Conservation (phyloP, 1,284 basidiomycete species). For the Filobasidium uniguttulatum region DNA sequence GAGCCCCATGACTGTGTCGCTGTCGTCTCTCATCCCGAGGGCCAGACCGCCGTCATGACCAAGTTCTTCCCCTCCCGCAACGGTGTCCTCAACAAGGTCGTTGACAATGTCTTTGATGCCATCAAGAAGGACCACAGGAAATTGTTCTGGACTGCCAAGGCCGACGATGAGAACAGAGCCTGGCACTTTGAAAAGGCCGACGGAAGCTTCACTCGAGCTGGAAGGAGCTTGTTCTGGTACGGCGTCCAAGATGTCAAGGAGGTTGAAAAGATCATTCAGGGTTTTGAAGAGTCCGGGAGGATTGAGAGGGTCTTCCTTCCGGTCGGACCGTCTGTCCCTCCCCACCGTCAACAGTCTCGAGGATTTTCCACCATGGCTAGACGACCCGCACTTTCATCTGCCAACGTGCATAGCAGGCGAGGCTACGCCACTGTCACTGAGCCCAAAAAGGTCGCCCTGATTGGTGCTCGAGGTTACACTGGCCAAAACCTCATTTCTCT, state of each 20-base stretch:
- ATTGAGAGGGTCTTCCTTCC: slow-evolving; percentile 81
- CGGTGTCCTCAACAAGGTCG: slow-evolving; percentile 83
- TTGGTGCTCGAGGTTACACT: slow-evolving; percentile 87
- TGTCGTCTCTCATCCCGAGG: slow-evolving; percentile 80
- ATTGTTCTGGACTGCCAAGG: slow-evolving; percentile 91
- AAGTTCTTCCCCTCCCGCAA: slow-evolving; percentile 79
- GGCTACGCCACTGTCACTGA: slow-evolving; percentile 46
- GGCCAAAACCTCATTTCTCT: slow-evolving; percentile 81
- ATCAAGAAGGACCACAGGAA: slow-evolving; percentile 89
- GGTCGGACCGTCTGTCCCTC: slow-evolving; percentile 65
- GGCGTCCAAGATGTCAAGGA: slow-evolving; percentile 83
- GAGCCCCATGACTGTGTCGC: slow-evolving; percentile 93
- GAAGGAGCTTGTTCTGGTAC: slow-evolving; percentile 90
- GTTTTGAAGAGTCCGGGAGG: slow-evolving; percentile 70
- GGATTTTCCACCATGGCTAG: slow-evolving; percentile 64
- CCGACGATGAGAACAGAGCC: slow-evolving; percentile 84
- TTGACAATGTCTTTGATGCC: slow-evolving; percentile 93
- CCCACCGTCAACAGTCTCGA: slow-evolving; percentile 45
- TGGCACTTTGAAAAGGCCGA: slow-evolving; percentile 99
- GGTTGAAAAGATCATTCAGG: slow-evolving; percentile 72
- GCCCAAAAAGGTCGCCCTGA: slow-evolving; percentile 79
- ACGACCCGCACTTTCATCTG: slow-evolving; percentile 39
- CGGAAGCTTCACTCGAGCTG: slow-evolving; percentile 89
- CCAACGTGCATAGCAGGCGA: slow-evolving; percentile 39
- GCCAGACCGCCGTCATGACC: slow-evolving; percentile 79